Conservation (phyloP, 345 rosid genomes). For the Cardamine occulta region DNA sequence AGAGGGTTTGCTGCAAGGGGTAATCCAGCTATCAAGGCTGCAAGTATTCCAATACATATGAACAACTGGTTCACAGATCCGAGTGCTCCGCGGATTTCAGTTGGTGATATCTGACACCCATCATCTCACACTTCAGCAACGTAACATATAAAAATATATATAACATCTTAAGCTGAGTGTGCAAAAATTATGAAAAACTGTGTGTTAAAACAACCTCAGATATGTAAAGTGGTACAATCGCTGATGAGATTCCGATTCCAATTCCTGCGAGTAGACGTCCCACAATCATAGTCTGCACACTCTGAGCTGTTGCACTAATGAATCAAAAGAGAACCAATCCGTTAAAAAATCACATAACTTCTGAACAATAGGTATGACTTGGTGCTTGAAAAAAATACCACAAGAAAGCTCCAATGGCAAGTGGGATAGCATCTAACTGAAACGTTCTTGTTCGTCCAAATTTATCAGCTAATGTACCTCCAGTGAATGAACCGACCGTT, state of each 20-base stretch:
- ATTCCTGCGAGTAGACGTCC: constrained; percentile 96
- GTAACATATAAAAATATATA: neutral
- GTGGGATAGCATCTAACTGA: constrained; percentile 94
- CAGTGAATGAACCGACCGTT: constrained; percentile 91
- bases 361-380: neutral
- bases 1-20: constrained; percentile 88
- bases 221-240: constrained; percentile 95
- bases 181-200: neutral
- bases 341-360: constrained; percentile 15
- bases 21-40: constrained; percentile 94
- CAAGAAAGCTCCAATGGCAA: constrained; percentile 80
- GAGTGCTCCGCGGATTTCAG: constrained; percentile 96
- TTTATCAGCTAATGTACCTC: constrained; percentile 92
- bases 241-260: constrained; percentile 97
- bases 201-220: constrained; percentile 74
- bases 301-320: constrained; percentile 86
- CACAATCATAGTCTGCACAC: constrained; percentile 88
- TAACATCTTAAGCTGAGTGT: neutral
- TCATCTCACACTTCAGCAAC: constrained; percentile 36
- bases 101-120: constrained; percentile 80
- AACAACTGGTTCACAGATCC: constrained; percentile 97
- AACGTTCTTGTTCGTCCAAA: constrained; percentile 94
- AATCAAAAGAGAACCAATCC: constrained; percentile 30
- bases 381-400: constrained; percentile 52
- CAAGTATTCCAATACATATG: constrained; percentile 94